phyloP scores from a whole-genome alignment of 345 rosid genomes.

The Eutrema yunnanense region DNA sequence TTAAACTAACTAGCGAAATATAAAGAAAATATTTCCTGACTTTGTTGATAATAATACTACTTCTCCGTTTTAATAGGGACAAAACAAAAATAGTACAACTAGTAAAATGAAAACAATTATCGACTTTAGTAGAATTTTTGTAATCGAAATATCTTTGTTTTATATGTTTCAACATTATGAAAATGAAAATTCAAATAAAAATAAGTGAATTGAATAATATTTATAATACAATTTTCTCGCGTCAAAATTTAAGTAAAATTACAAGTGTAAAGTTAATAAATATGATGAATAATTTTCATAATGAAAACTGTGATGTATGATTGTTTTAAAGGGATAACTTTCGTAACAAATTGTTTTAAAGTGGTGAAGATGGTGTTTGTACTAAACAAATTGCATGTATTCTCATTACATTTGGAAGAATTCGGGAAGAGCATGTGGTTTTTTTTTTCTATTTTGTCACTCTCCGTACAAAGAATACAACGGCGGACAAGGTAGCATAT shows the following conservation, averaged over 20 bases:
- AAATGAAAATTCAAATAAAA: background rate
- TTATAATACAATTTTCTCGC: background rate
- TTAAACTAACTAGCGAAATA: background rate
- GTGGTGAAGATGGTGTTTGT: too few relatives aligned
- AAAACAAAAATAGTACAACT: constrained; percentile 1
- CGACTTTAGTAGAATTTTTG: background rate
- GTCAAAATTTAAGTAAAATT: background rate
- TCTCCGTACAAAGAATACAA: too few relatives aligned
- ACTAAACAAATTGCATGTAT: too few relatives aligned
- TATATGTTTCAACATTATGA: background rate
- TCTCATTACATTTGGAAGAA: too few relatives aligned
- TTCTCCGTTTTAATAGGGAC: constrained; percentile 8
- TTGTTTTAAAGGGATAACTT: too few relatives aligned
- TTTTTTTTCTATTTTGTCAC: too few relatives aligned
- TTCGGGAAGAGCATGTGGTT: too few relatives aligned
- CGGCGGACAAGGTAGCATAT: too few relatives aligned
- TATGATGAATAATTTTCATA: background rate
- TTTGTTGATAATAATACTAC: constrained; percentile 13
- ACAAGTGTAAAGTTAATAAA: background rate
- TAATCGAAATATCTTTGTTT: background rate
- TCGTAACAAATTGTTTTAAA: too few relatives aligned
- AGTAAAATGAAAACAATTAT: background rate
- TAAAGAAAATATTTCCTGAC: constrained; percentile 4
- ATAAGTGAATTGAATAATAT: background rate
- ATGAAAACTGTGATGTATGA: background rate